These are phyloP conservation scores for Kalmusia sp. DNA, from an alignment of 2,329 filamentous ascomycete genomes.

Conservation along the genomic window DNA sequence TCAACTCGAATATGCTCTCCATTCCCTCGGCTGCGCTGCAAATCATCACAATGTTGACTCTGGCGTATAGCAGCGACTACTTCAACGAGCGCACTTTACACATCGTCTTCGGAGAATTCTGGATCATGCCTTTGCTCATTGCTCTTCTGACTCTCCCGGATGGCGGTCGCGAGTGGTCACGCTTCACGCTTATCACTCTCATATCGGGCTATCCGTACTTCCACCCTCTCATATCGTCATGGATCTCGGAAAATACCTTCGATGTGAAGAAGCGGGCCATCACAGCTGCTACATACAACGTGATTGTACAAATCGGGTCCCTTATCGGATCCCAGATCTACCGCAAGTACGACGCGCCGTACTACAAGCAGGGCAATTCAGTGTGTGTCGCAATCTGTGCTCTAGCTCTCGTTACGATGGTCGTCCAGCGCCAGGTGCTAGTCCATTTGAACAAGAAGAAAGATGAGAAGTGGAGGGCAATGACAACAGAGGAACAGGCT, in stretches of 20 bases:
- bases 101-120: slow-evolving; percentile 50
- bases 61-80: slow-evolving; percentile 55
- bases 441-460: slow-evolving; percentile 34
- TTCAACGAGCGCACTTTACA: slow-evolving; percentile 61
- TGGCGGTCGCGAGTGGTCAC: slow-evolving; percentile 45
- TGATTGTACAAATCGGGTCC: slow-evolving; percentile 50
- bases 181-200: slow-evolving; percentile 48
- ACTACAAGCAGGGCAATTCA: slow-evolving; percentile 61
- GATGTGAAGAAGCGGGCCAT: slow-evolving; percentile 68
- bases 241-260: slow-evolving; percentile 69
- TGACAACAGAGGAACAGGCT: slow-evolving; percentile 57
- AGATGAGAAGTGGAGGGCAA: slow-evolving; percentile 57
- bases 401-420: slow-evolving; percentile 57
- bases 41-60: slow-evolving; percentile 56
- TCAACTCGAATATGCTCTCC: slow-evolving; percentile 52
- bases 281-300: slow-evolving; percentile 69
- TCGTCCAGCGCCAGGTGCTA: slow-evolving; percentile 56
- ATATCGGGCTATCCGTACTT: slow-evolving; percentile 51
- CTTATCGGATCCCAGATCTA: slow-evolving; percentile 57
- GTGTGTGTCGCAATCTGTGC: slow-evolving; percentile 58
- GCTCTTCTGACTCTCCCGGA: slow-evolving; percentile 44
- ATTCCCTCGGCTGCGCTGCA: slow-evolving; percentile 55
- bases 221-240: slow-evolving; percentile 66
- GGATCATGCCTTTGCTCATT: slow-evolving; percentile 50
- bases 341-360: slow-evolving; percentile 60